phyloP scores from a whole-genome alignment of 768 basidiomycete species.

The Multifurca ochricompacta region DNA sequence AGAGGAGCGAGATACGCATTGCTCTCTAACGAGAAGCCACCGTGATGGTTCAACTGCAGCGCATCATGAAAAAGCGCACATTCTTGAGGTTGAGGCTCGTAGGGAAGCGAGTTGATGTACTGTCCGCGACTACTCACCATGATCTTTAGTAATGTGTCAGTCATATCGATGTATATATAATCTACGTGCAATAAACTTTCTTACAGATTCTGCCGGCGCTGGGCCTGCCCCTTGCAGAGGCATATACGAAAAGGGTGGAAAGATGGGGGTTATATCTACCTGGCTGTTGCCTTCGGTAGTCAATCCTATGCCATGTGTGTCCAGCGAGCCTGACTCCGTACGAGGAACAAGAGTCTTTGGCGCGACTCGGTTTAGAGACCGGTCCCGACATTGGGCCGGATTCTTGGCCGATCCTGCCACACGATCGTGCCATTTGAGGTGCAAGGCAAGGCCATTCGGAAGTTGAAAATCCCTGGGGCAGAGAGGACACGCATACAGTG shows the following conservation, averaged over 20 bases:
- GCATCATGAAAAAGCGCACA: conserved; percentile 12
- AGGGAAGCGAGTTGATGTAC: neutral
- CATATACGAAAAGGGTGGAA: neutral
- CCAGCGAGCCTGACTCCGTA: neutral
- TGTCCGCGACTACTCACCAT: neutral
- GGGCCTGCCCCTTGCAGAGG: neutral
- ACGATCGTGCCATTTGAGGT: conserved; percentile 21
- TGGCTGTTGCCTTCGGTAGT: neutral
- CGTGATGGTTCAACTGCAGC: neutral
- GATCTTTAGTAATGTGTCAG: neutral
- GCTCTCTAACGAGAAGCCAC: neutral
- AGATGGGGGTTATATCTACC: neutral
- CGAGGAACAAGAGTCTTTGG: neutral
- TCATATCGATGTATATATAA: neutral
- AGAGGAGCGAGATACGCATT: conserved; percentile 14
- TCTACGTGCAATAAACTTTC: neutral
- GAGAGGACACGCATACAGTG: conserved; percentile 16
- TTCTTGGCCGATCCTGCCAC: neutral
- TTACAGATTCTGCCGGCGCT: conserved; percentile 3
- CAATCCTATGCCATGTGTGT: neutral
- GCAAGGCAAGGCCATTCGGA: conserved; percentile 20
- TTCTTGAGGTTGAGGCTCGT: conserved; percentile 8
- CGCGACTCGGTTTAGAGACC: neutral
- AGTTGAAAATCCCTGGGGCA: conserved; percentile 16
- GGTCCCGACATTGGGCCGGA: neutral